Conservation (phyloP, 140 eudicot genomes). For the Flaveria floridana region DNA sequence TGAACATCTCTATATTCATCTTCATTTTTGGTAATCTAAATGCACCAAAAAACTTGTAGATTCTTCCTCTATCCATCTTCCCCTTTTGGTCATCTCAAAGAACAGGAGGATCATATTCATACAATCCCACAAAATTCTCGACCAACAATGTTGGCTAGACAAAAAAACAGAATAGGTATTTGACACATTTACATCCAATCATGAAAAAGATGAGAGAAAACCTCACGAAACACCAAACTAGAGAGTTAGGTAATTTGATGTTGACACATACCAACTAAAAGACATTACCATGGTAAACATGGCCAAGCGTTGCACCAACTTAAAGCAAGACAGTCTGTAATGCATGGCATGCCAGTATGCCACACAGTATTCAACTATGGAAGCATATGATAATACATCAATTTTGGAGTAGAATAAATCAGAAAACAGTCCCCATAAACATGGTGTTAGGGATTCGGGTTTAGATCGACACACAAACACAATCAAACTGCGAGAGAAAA, state of each 20-base stretch:
- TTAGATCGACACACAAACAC: too few relatives aligned
- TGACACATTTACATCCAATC: constrained; percentile 25
- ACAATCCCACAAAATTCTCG: constrained; percentile 10
- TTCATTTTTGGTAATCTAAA: constrained; percentile 24
- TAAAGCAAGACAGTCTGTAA: background rate
- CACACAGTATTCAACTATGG: background rate
- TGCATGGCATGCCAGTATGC: background rate
- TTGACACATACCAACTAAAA: constrained; percentile 23
- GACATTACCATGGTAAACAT: constrained; percentile 8
- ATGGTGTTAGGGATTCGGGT: too few relatives aligned
- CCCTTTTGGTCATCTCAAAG: background rate
- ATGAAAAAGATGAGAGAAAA: constrained; percentile 19
- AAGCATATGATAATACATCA: background rate
- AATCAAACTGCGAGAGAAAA: too few relatives aligned
- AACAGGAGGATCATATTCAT: background rate
- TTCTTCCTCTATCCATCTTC: constrained; percentile 22
- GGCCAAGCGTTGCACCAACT: background rate
- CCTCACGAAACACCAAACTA: constrained; percentile 32
- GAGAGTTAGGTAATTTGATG: constrained; percentile 32
- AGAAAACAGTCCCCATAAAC: background rate
- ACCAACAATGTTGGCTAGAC: constrained; percentile 16
- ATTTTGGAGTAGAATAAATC: background rate
- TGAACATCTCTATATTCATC: constrained; percentile 26
- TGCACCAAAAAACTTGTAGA: constrained; percentile 27
- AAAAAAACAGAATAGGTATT: constrained; percentile 7